Percentiles rank a stretch among this genome's conserved stretches.
Evolutionary conservation across 2,329 filamentous ascomycete species (phyloP).

Genomic region (Apiospora pterosperma): DNA sequence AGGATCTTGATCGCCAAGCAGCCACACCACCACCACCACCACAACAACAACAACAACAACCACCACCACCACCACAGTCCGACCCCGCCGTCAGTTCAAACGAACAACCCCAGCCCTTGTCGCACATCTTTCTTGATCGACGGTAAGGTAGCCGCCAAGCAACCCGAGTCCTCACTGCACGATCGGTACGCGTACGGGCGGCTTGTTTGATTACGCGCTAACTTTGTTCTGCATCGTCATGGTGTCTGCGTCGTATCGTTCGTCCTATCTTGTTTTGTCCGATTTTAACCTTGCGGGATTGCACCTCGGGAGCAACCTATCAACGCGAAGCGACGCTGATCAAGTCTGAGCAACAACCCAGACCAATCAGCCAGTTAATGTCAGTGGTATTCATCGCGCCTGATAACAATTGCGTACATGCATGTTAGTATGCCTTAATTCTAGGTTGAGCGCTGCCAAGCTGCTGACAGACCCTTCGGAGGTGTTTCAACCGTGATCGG

Average conservation of each 20-base stretch:
- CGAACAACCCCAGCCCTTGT: slow-evolving; percentile 5
- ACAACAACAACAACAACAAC: neutral
- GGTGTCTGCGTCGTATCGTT: neutral
- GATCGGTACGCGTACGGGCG: neutral
- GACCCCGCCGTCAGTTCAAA: neutral
- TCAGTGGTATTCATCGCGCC: neutral
- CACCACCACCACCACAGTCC: neutral
- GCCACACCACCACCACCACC: neutral
- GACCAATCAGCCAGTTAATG: neutral
- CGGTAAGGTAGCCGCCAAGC: neutral
- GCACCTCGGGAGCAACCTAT: neutral
- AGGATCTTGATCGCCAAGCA: neutral
- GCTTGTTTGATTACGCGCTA: neutral
- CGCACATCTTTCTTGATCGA: slow-evolving; percentile 10
- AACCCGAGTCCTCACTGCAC: neutral
- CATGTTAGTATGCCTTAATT: neutral
- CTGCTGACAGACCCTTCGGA: neutral
- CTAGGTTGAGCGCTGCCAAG: neutral
- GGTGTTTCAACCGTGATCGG: slow-evolving; percentile 1
- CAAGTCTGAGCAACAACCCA: neutral
- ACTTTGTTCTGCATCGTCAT: neutral
- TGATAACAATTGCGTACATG: neutral
- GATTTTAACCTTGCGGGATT: neutral
- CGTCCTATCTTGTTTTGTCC: neutral
- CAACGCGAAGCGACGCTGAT: neutral